Base-by-base conservation (phyloP, 371 early-diverging fungal species). In the Mortierella sp. region DNA sequence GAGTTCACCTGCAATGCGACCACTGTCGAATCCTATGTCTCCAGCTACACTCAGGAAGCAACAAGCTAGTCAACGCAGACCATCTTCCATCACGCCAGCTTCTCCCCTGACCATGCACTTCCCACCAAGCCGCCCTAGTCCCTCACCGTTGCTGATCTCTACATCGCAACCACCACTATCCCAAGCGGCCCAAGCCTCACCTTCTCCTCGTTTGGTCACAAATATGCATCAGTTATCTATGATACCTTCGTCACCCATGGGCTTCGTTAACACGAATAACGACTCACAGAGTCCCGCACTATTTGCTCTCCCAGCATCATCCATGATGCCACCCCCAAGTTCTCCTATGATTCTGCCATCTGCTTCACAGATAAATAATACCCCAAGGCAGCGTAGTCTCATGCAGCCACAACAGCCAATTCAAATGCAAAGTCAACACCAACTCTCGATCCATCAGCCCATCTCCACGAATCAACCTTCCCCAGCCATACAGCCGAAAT, bases 31-130 rank as follows among this genome's bases (percentile, higher is more conserved):
- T 48, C 82, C 82, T 19, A 67, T 81, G 82, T 79, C 80, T 11
- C 80, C 80, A 7, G 82, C 73, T 5, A 69, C 82, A 7, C 72
- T 81, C 36, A 65, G 82, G 63, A 81, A 81, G 43, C 76, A 68
- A 24, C 72, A 71, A 33, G 38, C 75, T 2, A 70, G 58, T 15
- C 74, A 74, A 7, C 62, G 71, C 22, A 65, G 76, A 45, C 57
- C 76, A 16, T 69, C 82, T 1, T 69, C 82, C 2, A 76, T 81
- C 8, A 63, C 82, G 8, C 82, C 82, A 16, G 67, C 72, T 10
- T 81, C 82, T 4, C 82, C 82, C 10, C 76, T 81, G 19, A 72
- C 63, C 59, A 81, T 81, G 82, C 82, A 81, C 67, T 81, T 81
- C 45, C 82, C 82, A 11, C 61, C 81, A 19, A 65, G 53, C 24